Conservation (phyloP, 441 rosid genomes). For the Breynia disticha region DNA sequence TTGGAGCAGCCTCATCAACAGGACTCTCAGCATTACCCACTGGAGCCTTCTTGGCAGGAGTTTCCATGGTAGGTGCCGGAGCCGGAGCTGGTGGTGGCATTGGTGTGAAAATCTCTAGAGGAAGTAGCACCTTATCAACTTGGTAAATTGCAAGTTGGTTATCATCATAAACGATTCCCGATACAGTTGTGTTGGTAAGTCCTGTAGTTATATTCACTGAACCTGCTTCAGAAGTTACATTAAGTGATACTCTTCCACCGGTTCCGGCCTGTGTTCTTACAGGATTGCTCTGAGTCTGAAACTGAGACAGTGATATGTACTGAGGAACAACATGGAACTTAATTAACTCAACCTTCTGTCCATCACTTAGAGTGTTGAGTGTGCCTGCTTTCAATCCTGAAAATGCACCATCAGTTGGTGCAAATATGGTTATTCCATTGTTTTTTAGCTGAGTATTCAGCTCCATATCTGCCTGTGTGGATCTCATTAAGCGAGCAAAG, state of each 20-base stretch:
- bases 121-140: constrained; percentile 57
- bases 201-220: constrained; percentile 53
- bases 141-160: constrained; percentile 60
- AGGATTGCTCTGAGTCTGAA: constrained; percentile 64
- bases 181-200: constrained; percentile 48
- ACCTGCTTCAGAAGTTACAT: constrained; percentile 40
- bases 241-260: constrained; percentile 44
- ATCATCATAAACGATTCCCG: constrained; percentile 48
- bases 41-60: constrained; percentile 26
- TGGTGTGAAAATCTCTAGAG: constrained; percentile 45
- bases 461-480: constrained; percentile 40
- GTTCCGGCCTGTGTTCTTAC: constrained; percentile 63
- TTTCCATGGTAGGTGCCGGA: constrained; percentile 19
- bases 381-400: constrained; percentile 42
- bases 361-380: constrained; percentile 38
- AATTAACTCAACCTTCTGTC: constrained; percentile 43
- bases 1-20: constrained; percentile 2
- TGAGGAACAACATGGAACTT: constrained; percentile 58
- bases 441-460: constrained; percentile 51
- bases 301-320: constrained; percentile 37
- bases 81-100: constrained; percentile 62
- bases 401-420: constrained; percentile 52
- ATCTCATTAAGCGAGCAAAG: constrained; percentile 41
- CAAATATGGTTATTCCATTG: constrained; percentile 58
- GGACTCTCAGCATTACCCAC: background rate